Evolutionary conservation across 192 early-diverging fungal genomes (phyloP).

Genomic region (Cladochytrium replicatum): DNA sequence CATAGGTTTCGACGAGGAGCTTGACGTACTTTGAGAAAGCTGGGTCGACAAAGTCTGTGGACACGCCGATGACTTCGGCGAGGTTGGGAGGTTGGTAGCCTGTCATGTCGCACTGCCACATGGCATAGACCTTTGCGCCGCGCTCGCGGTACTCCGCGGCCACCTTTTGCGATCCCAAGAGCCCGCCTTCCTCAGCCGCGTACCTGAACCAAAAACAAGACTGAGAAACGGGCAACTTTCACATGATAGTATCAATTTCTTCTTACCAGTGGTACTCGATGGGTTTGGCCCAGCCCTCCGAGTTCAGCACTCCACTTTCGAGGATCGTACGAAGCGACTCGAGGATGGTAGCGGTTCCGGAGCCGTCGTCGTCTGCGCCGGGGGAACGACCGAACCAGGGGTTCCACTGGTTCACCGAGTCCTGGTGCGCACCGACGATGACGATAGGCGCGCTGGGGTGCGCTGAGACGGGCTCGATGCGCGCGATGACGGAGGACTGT

Average conservation of each 20-base stretch:
- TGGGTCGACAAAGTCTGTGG: constrained; percentile 70
- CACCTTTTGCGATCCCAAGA: constrained; percentile 82
- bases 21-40: constrained; percentile 38
- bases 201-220: no score
- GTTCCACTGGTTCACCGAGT: constrained; percentile 77
- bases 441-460: constrained; percentile 32
- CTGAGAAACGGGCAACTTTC: no score
- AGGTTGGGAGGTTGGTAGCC: constrained; percentile 59
- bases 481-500: constrained; percentile 74
- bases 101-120: constrained; percentile 92
- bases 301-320: constrained; percentile 54
- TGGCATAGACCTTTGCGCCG: constrained; percentile 55
- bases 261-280: constrained; percentile 98
- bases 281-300: constrained; percentile 37
- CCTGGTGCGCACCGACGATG: constrained; percentile 84
- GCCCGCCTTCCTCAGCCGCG: constrained; percentile 74
- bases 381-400: constrained; percentile 67
- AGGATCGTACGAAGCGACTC: constrained; percentile 75
- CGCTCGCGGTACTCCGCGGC: constrained; percentile 54
- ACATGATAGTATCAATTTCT: no score
- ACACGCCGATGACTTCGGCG: constrained; percentile 54
- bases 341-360: constrained; percentile 80
- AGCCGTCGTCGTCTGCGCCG: constrained; percentile 85
- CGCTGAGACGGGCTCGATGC: constrained; percentile 56
- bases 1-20: constrained; percentile 52